Conservation (phyloP, 768 basidiomycete genomes). For the Pisolithus sp. region DNA sequence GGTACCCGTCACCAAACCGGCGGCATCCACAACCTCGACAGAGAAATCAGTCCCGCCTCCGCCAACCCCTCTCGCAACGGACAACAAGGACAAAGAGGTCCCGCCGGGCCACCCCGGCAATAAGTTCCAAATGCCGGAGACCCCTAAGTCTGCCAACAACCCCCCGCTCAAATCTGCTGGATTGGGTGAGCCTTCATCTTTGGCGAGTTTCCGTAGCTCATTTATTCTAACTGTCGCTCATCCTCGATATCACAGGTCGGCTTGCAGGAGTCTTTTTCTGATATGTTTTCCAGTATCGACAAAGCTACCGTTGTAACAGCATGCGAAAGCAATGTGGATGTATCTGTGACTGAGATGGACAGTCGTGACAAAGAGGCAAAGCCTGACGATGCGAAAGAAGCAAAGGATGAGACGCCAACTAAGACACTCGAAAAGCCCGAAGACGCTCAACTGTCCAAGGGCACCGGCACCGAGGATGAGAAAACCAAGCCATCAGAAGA, state of each 20-base stretch:
- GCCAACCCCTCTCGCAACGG: background rate
- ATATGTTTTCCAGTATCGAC: conserved; percentile 10
- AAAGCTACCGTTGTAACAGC: conserved; percentile 23
- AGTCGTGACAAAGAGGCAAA: background rate
- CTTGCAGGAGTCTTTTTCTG: background rate
- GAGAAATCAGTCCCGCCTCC: background rate
- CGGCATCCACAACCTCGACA: background rate
- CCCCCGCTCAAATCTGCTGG: conserved; percentile 4
- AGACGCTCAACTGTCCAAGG: background rate
- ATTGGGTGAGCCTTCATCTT: conserved; percentile 28
- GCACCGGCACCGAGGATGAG: background rate
- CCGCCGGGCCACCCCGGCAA: background rate
- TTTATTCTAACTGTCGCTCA: conserved; percentile 26
- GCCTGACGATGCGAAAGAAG: background rate
- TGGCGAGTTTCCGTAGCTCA: conserved; percentile 19
- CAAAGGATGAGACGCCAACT: too few species aligned
- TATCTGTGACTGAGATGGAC: conserved; percentile 15
- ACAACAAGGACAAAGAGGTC: conserved; percentile 5
- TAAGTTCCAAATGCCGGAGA: background rate
- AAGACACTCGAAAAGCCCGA: background rate
- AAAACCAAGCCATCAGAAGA: background rate
- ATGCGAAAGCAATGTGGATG: conserved; percentile 19
- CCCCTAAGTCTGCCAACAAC: background rate
- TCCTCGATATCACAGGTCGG: conserved; percentile 18
- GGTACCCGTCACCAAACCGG: background rate